Base-by-base conservation (phyloP, 2,329 filamentous ascomycete genomes). In the Fusarium lyarnte region DNA sequence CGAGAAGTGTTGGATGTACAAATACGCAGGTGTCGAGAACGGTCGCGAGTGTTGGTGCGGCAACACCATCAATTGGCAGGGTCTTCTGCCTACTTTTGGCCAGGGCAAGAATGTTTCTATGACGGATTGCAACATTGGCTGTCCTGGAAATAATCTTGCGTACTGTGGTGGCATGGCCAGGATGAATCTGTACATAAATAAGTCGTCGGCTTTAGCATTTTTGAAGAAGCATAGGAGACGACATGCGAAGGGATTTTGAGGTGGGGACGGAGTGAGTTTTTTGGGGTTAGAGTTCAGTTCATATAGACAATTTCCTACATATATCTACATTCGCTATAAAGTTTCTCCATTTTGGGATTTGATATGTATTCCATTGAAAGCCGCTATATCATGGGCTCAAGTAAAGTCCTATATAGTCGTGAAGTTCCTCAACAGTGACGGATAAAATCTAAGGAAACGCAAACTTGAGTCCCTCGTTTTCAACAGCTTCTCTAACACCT, bases 11-110 rank as follows among this genome's bases (percentile, higher is more conserved):
- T 76, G 72, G 41, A 69, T 78, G 25, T 83, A 80, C 59, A 77
- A 76, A 11, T 83, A 77, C 29, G 81, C 79, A 2, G 82, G 82
- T 14, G 76, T 83, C 8, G 81, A 84, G 55, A 83, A 83, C 36
- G 80, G 80, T 11, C 76, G 74, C 4, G 82, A 84, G 27, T 84
- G 82, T 31, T 83, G 80, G 77, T 84, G 82, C 45, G 81, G 81
- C 9, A 77, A 82, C 53, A 49, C 58, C 2, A 61, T 83, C 14
- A 76, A 78, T 29, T 73, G 79, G 31, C 72, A 72, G 10, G 80
- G 79, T 1, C 64, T 63, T 35, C 58, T 9, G 63, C 66, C 14
- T 53, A 70, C 2, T 70, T 60, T 69, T 21, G 45, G 64, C 4
- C 75, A 77, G 1, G 80, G 78, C 0, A 77, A 74, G 58, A 82